These are phyloP conservation scores for Spencermartinsiella ligniputridi DNA, from an alignment of 1,139 yeast genomes.

Conservation along the genomic window DNA sequence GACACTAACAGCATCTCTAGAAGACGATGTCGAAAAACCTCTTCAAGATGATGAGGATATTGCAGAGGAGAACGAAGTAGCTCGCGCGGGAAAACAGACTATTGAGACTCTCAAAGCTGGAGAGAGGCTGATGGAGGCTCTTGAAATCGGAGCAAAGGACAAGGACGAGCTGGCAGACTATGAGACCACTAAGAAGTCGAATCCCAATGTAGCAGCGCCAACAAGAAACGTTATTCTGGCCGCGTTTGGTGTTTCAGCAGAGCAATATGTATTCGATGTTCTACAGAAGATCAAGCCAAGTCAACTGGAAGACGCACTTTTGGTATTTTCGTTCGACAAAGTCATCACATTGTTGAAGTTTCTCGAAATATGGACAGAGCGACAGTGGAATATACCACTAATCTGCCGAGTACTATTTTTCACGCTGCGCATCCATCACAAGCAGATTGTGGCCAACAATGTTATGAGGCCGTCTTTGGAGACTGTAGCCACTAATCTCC, in stretches of 20 bases:
- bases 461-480: conserved; percentile 36
- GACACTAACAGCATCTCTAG: conserved; percentile 65
- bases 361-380: conserved; percentile 68
- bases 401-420: conserved; percentile 75
- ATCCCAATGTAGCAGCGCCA: conserved; percentile 54
- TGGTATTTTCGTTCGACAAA: conserved; percentile 86
- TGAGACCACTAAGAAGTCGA: conserved; percentile 44
- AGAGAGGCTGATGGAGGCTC: conserved; percentile 86
- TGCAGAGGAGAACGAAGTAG: conserved; percentile 44
- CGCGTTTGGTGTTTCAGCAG: conserved; percentile 69
- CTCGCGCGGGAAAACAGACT: conserved; percentile 75
- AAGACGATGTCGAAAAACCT: conserved; percentile 48
- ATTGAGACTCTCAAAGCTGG: conserved; percentile 93
- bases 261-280: conserved; percentile 70
- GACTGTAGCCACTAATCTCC: conserved; percentile 30
- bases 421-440: conserved; percentile 65
- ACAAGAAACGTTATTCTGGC: conserved; percentile 63
- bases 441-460: conserved; percentile 49
- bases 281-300: conserved; percentile 68
- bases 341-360: conserved; percentile 66
- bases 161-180: conserved; percentile 46
- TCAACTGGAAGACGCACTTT: conserved; percentile 85
- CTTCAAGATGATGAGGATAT: conserved; percentile 25
- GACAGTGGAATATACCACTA: conserved; percentile 49
- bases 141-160: conserved; percentile 77